Evolutionary conservation across 192 early-diverging fungal species (phyloP), one percentile per base, ranked within the genome.

Genomic region (Kickxella alabastrina): DNA sequence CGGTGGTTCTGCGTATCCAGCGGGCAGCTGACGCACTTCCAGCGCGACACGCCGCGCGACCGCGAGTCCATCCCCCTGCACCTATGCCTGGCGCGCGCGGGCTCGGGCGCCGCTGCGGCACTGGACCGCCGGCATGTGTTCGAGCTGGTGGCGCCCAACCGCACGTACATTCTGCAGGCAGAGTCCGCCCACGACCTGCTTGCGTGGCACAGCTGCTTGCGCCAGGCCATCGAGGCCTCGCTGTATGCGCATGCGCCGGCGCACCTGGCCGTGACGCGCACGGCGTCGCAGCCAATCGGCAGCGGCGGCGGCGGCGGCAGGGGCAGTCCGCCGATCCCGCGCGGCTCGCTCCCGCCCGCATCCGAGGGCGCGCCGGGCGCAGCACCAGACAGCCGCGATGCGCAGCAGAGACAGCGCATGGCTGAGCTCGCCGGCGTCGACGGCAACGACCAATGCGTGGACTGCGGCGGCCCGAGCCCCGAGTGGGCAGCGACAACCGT

Each of bases 401-500:
- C 49, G 10, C 13, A 10, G 1, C 24, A 43, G 29, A 21, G 51
- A 40, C 57, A 59, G 39, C 50, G 75, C 2, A 54, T 70, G 46
- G 43, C 46, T 12, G 44, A 42, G 29, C 46, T 77, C 58, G 59
- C 52, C 12, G 36, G 28, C 13, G 43, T 59, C 7, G 27, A 49
- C 0, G 79, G 80, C 24, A 82, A 82, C 59, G 51, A 70, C 28
- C 39, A 15, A 18, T 85, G 83, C 38, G 83, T 74, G 12, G 83
- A 85, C 63, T 85, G 83, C 56, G 77, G 69, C 9, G 47, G 45
- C 29, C 27, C 53, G 59, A 83, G 79, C 35, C 88, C 90, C 10
- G 85, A 90, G 67, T 95, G 92, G 92, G 88, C 89, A 27, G 82
- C 84, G 52, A 87, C 86, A 21, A 92, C 89, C 43, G 76, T 90